These are phyloP conservation scores for Gentiana straminea DNA, from an alignment of 257 asterid genomes.

Conservation along the genomic window DNA sequence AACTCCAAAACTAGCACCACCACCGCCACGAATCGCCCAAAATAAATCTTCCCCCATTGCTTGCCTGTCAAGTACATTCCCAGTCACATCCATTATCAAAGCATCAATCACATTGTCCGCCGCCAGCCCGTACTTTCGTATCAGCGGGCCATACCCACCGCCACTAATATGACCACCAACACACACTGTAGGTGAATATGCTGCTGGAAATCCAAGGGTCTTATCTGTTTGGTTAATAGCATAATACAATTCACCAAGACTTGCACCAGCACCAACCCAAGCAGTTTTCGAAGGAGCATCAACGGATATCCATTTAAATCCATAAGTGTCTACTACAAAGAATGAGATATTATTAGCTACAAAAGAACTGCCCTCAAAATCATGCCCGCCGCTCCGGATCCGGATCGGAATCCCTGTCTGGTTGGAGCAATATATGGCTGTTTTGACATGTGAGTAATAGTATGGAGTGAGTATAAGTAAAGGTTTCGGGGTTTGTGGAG, in stretches of 20 bases:
- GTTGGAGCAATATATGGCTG: neutral
- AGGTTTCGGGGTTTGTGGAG: neutral
- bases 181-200: neutral
- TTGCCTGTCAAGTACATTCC: neutral
- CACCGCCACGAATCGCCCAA: slow-evolving; percentile 19
- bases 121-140: neutral
- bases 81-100: neutral
- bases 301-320: neutral
- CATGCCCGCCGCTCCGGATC: slow-evolving; percentile 4
- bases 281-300: neutral
- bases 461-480: neutral
- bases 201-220: neutral
- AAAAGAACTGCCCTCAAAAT: slow-evolving; percentile 3
- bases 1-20: slow-evolving; percentile 14
- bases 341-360: neutral
- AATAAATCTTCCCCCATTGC: slow-evolving; percentile 26
- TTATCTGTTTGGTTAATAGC: neutral
- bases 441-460: neutral
- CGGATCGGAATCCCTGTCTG: neutral
- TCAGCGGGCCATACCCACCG: slow-evolving; percentile 5
- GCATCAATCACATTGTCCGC: slow-evolving; percentile 6
- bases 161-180: slow-evolving; percentile 7
- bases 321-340: neutral
- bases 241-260: slow-evolving; percentile 2
- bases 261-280: slow-evolving; percentile 3